Evolutionary conservation across 345 rosid genomes (phyloP).

Genomic region (Draba incana): DNA sequence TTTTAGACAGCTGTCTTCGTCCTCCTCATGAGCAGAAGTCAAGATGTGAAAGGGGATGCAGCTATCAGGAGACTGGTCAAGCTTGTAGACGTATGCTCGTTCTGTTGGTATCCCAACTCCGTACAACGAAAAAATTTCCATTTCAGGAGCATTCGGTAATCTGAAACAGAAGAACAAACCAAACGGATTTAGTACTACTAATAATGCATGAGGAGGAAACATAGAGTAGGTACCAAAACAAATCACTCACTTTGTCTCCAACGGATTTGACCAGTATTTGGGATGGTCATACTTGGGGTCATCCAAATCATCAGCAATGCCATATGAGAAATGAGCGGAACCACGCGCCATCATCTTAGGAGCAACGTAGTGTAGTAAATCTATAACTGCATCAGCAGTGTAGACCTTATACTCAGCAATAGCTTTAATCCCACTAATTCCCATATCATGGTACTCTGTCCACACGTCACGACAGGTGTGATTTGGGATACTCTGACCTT

Average conservation of each 20-base stretch:
- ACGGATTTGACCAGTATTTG: conserved; percentile 94
- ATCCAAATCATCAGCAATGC: conserved; percentile 91
- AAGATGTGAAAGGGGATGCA: conserved; percentile 89
- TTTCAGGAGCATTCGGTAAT: conserved; percentile 89
- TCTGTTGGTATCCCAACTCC: conserved; percentile 97
- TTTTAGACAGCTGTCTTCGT: conserved; percentile 67
- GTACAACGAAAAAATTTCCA: conserved; percentile 88
- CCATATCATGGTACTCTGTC: conserved; percentile 98
- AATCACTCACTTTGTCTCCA: conserved; percentile 80
- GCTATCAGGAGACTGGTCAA: conserved; percentile 71
- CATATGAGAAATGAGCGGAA: conserved; percentile 81
- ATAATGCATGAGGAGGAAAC: conserved; percentile 16
- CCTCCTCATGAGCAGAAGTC: conserved; percentile 63
- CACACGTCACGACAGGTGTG: conserved; percentile 79
- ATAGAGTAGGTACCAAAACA: conserved; percentile 18
- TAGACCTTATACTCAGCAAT: conserved; percentile 79
- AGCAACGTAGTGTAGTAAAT: conserved; percentile 81
- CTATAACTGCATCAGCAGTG: conserved; percentile 69
- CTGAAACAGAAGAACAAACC: conserved; percentile 51
- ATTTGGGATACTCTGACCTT: conserved; percentile 68
- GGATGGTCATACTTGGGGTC: conserved; percentile 78
- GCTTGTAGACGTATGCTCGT: conserved; percentile 80
- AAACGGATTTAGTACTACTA: neutral
- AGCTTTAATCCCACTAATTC: conserved; percentile 77
- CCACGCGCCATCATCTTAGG: conserved; percentile 97